Evolutionary conservation across 2,329 filamentous ascomycete genomes (phyloP).

Genomic region (Aspergillus texensis): DNA sequence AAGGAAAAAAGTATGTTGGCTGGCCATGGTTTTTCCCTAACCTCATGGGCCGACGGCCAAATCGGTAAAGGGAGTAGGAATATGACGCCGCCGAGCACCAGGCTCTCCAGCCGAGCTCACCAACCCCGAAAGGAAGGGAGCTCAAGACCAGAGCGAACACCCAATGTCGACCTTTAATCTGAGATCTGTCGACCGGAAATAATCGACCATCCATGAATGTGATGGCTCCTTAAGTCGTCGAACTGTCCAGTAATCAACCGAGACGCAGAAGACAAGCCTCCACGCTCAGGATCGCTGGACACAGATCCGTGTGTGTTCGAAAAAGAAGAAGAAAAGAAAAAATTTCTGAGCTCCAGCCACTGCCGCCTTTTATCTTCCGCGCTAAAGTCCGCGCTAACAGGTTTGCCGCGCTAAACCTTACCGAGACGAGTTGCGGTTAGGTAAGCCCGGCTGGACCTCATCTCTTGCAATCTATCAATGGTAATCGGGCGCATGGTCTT

Average conservation of each 20-base stretch:
- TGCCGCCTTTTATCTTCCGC: slow-evolving; percentile 32
- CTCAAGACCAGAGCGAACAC: slow-evolving; percentile 59
- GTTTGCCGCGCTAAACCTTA: slow-evolving; percentile 25
- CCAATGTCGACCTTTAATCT: slow-evolving; percentile 68
- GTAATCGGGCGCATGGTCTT: background rate
- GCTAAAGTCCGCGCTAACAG: slow-evolving; percentile 30
- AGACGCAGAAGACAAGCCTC: slow-evolving; percentile 56
- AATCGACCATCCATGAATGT: slow-evolving; percentile 65
- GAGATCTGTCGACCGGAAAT: slow-evolving; percentile 93
- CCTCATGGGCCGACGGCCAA: slow-evolving; percentile 83
- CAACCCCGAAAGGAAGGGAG: slow-evolving; percentile 57
- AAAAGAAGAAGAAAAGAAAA: slow-evolving; percentile 44
- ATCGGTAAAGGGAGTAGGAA: slow-evolving; percentile 85
- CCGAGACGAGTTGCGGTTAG: slow-evolving; percentile 19
- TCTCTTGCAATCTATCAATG: background rate
- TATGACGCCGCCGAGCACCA: slow-evolving; percentile 70
- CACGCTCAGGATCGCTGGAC: slow-evolving; percentile 73
- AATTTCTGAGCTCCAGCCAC: slow-evolving; percentile 33
- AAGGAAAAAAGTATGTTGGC: slow-evolving; percentile 60
- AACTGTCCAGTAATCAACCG: slow-evolving; percentile 84
- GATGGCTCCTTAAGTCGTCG: slow-evolving; percentile 82
- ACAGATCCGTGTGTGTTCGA: slow-evolving; percentile 72
- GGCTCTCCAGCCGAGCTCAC: slow-evolving; percentile 67
- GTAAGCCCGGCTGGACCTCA: slow-evolving; percentile 18
- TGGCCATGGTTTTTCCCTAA: slow-evolving; percentile 84